Evolutionary conservation across 768 basidiomycete species (phyloP).

Genomic region (Mycena galericulata): DNA sequence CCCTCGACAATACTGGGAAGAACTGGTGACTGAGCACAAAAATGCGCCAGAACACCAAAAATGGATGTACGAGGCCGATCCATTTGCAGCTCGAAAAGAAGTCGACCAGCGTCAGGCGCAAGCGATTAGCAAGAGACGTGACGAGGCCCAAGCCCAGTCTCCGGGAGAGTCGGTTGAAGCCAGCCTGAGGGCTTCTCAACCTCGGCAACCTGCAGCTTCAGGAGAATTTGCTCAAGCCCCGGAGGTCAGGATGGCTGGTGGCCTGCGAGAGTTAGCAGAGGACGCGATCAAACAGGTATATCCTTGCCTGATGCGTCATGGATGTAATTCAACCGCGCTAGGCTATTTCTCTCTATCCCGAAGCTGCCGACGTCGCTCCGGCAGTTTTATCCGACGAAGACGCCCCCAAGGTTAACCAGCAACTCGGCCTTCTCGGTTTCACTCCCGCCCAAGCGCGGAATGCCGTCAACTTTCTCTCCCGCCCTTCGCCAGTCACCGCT

Average conservation of each 20-base stretch:
- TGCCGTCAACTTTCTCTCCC: slow-evolving; percentile 67
- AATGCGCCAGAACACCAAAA: slow-evolving; percentile 72
- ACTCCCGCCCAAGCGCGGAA: slow-evolving; percentile 62
- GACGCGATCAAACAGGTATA: slow-evolving; percentile 79
- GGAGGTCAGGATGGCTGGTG: slow-evolving; percentile 87
- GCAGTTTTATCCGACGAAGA: slow-evolving; percentile 57
- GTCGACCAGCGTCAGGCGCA: slow-evolving; percentile 77
- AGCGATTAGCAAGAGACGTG: slow-evolving; percentile 57
- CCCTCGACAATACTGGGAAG: slow-evolving; percentile 90
- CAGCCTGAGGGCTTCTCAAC: slow-evolving; percentile 35
- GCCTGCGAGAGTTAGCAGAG: slow-evolving; percentile 85
- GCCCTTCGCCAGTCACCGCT: slow-evolving; percentile 67
- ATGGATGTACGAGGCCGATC: slow-evolving; percentile 93
- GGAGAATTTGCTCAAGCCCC: slow-evolving; percentile 61
- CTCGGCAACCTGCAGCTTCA: slow-evolving; percentile 37
- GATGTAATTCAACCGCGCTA: slow-evolving; percentile 40
- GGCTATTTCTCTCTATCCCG: slow-evolving; percentile 66
- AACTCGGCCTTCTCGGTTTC: slow-evolving; percentile 79
- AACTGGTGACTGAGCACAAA: slow-evolving; percentile 79
- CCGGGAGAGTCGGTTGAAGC: slow-evolving; percentile 11
- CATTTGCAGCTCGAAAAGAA: slow-evolving; percentile 78
- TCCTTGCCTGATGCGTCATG: slow-evolving; percentile 6
- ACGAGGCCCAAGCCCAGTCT: slow-evolving; percentile 40
- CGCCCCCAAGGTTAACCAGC: slow-evolving; percentile 55
- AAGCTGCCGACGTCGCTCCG: slow-evolving; percentile 51